These are phyloP conservation scores for Priceomyces carsonii DNA, from an alignment of 805 yeast genomes.

Conservation along the genomic window DNA sequence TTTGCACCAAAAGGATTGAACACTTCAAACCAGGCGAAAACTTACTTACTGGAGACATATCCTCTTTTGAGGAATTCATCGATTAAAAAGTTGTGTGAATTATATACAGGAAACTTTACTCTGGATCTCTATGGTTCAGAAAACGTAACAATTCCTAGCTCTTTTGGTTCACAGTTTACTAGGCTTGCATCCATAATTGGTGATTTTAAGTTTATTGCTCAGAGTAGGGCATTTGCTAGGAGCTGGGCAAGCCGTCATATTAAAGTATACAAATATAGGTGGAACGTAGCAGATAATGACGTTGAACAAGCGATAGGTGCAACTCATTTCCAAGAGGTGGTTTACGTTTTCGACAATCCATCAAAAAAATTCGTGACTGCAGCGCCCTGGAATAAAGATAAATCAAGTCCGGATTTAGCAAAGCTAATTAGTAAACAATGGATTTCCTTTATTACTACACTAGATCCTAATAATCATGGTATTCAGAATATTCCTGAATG, in stretches of 20 bases:
- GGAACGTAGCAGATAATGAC: conserved; percentile 2
- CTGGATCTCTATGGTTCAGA: not conserved
- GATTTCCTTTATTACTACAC: conserved; percentile 1
- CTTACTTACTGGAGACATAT: not conserved
- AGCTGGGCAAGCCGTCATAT: conserved; percentile 2
- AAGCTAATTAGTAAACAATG: conserved; percentile 4
- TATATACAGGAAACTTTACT: conserved; percentile 1
- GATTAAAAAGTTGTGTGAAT: not conserved
- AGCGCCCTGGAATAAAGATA: conserved; percentile 1
- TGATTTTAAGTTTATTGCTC: conserved; percentile 3
- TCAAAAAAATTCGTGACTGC: not conserved
- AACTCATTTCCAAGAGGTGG: conserved; percentile 4
- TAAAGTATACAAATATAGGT: conserved; percentile 4
- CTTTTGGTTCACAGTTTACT: conserved; percentile 3
- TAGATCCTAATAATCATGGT: conserved; percentile 3
- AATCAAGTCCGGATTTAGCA: not conserved
- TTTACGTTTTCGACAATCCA: conserved; percentile 2
- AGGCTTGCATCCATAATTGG: conserved; percentile 3
- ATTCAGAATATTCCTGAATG: conserved; percentile 1
- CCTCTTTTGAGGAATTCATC: not conserved
- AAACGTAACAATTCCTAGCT: not conserved
- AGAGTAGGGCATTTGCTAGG: not conserved
- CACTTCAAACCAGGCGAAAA: not conserved
- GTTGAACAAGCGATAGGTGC: conserved; percentile 1
- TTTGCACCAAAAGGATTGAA: not conserved